phyloP scores from a whole-genome alignment of 1,139 yeast species.

The Magnusiomyces paraingens region DNA sequence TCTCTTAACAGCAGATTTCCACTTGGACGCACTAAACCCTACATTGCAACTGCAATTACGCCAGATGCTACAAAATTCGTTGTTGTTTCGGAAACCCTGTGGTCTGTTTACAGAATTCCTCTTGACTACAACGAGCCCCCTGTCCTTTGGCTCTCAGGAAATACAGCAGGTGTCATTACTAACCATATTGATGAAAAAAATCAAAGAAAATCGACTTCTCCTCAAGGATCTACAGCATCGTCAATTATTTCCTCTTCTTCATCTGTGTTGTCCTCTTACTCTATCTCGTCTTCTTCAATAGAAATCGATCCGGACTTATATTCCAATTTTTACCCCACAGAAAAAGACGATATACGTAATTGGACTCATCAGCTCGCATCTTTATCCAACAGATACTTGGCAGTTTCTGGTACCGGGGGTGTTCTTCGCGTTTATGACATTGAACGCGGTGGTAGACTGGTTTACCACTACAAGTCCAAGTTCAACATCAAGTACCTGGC shows the following conservation, averaged over 20 bases:
- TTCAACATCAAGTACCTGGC: constrained; percentile 78
- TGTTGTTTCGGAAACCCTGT: constrained; percentile 55
- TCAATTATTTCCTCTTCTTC: constrained; percentile 19
- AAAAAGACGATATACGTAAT: constrained; percentile 13
- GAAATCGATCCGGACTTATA: constrained; percentile 4
- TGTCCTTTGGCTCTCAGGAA: constrained; percentile 57
- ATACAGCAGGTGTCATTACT: constrained; percentile 48
- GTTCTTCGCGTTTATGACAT: constrained; percentile 60
- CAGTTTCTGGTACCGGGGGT: constrained; percentile 71
- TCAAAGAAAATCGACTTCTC: neutral
- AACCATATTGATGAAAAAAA: constrained; percentile 17
- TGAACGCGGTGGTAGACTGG: constrained; percentile 49
- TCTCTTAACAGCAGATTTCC: constrained; percentile 55
- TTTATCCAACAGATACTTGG: constrained; percentile 52
- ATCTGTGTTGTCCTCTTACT: neutral
- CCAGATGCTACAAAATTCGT: constrained; percentile 57
- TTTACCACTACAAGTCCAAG: constrained; percentile 62
- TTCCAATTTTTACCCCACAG: constrained; percentile 22
- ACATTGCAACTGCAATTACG: constrained; percentile 59
- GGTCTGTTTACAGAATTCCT: constrained; percentile 62
- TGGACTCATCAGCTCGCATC: constrained; percentile 70
- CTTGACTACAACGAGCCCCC: constrained; percentile 45
- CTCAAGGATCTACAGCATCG: constrained; percentile 7
- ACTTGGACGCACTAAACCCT: constrained; percentile 41
- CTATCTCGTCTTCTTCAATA: neutral